Evolutionary conservation across 371 early-diverging fungal species (phyloP).

Genomic region (Apophysomyces sp.): DNA sequence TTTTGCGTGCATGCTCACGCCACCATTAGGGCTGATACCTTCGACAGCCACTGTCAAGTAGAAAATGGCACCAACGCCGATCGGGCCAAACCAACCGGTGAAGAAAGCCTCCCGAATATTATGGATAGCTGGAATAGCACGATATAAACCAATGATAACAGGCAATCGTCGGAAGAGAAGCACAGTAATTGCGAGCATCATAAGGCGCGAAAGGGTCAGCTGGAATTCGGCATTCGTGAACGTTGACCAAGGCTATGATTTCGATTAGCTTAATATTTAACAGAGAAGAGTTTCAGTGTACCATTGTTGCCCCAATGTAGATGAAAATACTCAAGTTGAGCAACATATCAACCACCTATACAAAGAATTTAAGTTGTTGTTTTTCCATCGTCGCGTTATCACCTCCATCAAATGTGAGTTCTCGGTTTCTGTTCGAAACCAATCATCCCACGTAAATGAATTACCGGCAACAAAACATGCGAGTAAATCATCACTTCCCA

Average conservation of each 20-base stretch:
- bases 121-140: conserved; percentile 65
- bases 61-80: conserved; percentile 87
- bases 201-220: conserved; percentile 63
- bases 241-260: conserved; percentile 60
- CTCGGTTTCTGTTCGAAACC: conserved; percentile 81
- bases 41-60: conserved; percentile 61
- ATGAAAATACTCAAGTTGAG: conserved; percentile 90
- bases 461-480: conserved; percentile 92
- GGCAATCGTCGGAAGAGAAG: conserved; percentile 87
- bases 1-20: conserved; percentile 27
- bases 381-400: background rate
- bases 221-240: conserved; percentile 45
- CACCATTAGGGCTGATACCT: conserved; percentile 16
- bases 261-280: background rate
- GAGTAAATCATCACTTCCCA: conserved; percentile 89
- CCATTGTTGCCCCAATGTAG: conserved; percentile 85
- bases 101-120: conserved; percentile 82
- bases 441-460: conserved; percentile 86
- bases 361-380: background rate
- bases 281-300: conserved; percentile 3
- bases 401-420: conserved; percentile 82
- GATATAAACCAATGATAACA: conserved; percentile 61
- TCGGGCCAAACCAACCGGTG: conserved; percentile 97
- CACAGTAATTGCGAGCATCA: conserved; percentile 65
- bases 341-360: conserved; percentile 72